phyloP scores from a whole-genome alignment of 306 rosid genomes.

The Alnus rubra region DNA sequence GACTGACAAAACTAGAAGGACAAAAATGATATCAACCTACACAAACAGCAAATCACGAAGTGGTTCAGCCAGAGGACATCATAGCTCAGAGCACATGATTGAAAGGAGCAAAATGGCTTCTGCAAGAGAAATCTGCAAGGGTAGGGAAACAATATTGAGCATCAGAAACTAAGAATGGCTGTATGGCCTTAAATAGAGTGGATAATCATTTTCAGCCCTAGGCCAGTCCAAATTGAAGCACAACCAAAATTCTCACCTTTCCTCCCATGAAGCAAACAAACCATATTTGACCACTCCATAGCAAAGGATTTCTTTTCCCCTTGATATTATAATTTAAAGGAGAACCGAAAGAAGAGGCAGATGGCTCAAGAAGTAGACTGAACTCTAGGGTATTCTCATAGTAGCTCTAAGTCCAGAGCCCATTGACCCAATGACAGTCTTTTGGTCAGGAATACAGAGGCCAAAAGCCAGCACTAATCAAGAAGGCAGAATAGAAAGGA shows the following conservation, averaged over 20 bases:
- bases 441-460: constrained; percentile 3
- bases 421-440: constrained; percentile 18
- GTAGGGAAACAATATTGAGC: constrained; percentile 57
- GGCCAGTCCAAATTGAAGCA: constrained; percentile 33
- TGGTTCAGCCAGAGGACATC: constrained; percentile 57
- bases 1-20: constrained; percentile 11
- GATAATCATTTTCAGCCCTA: constrained; percentile 45
- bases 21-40: constrained; percentile 46
- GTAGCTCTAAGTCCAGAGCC: constrained; percentile 21
- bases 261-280: constrained; percentile 12
- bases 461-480: constrained; percentile 23
- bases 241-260: constrained; percentile 42
- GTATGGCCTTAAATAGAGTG: constrained; percentile 40
- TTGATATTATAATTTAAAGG: not conserved
- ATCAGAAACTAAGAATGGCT: constrained; percentile 54
- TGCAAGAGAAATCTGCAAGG: constrained; percentile 72
- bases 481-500: constrained; percentile 12
- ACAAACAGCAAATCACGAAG: constrained; percentile 52
- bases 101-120: constrained; percentile 61
- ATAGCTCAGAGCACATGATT: constrained; percentile 59
- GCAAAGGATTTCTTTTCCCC: not conserved
- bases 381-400: constrained; percentile 22
- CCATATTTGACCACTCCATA: constrained; percentile 13
- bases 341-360: constrained; percentile 21
- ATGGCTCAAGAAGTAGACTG: constrained; percentile 20